Evolutionary conservation across 2,329 filamentous ascomycete species (phyloP).

Genomic region (Rhinocladiella similis): DNA sequence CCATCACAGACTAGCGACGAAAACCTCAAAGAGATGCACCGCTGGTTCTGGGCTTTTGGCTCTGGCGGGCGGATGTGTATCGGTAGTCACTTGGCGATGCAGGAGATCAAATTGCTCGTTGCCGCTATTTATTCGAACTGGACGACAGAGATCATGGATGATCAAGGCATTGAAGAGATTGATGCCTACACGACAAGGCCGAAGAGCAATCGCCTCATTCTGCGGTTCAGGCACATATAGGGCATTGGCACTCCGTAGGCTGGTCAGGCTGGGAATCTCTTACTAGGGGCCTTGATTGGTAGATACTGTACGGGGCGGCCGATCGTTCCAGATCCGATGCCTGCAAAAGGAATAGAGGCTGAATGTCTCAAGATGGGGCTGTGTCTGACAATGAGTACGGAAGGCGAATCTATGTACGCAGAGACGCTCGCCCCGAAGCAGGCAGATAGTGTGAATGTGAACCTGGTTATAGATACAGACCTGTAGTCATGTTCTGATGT

Average conservation of each 20-base stretch:
- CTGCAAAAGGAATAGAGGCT: too few relatives aligned
- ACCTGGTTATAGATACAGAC: too few relatives aligned
- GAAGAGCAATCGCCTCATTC: conserved; percentile 56
- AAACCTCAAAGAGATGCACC: conserved; percentile 43
- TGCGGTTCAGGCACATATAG: conserved; percentile 52
- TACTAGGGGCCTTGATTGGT: too few relatives aligned
- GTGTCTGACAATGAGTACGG: too few relatives aligned
- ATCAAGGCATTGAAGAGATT: conserved; percentile 63
- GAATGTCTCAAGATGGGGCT: too few relatives aligned
- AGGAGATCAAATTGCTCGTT: conserved; percentile 71
- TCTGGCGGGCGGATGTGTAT: conserved; percentile 53
- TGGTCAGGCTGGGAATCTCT: too few relatives aligned
- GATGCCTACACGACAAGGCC: conserved; percentile 66
- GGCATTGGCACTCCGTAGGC: background rate
- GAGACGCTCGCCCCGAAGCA: too few relatives aligned
- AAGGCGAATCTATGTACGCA: too few relatives aligned
- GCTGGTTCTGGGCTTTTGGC: conserved; percentile 55
- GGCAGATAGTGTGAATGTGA: too few relatives aligned
- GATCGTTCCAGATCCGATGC: too few relatives aligned
- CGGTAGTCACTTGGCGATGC: conserved; percentile 49
- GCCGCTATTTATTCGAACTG: conserved; percentile 72
- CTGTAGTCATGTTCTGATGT: too few relatives aligned
- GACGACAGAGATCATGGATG: conserved; percentile 60
- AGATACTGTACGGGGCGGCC: too few relatives aligned
- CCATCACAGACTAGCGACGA: conserved; percentile 37